These are phyloP conservation scores for Leishmania martiniquensis DNA, from an alignment of 208 protist genomes.

Conservation along the genomic window DNA sequence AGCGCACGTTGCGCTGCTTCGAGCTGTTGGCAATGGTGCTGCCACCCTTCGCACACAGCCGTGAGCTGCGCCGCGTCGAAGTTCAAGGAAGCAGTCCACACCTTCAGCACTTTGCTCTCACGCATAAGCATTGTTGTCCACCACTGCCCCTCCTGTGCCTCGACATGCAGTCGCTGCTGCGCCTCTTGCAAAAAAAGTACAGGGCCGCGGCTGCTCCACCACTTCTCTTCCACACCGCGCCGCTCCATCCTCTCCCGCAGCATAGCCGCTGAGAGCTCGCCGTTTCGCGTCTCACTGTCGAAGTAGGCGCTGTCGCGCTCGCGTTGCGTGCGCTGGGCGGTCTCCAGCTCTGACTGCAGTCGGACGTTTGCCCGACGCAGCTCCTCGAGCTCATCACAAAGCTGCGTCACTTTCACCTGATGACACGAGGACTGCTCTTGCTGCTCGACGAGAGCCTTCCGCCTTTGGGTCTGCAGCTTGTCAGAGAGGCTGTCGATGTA, in stretches of 20 bases:
- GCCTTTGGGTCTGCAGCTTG: constrained; percentile 18
- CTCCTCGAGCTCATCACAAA: constrained; percentile 18
- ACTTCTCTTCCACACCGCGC: constrained; percentile 18
- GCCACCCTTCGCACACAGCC: constrained; percentile 34
- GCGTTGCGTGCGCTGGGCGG: constrained; percentile 10
- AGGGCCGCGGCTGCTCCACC: constrained; percentile 18
- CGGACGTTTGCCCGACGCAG: constrained; percentile 7
- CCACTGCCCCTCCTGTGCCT: constrained; percentile 20
- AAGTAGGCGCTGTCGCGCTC: constrained; percentile 16
- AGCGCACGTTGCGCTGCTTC: neutral
- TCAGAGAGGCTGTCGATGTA: constrained; percentile 5
- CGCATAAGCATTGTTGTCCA: constrained; percentile 23
- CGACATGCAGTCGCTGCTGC: constrained; percentile 13
- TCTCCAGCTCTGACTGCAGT: constrained; percentile 23
- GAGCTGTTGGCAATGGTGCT: constrained; percentile 25
- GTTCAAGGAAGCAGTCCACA: constrained; percentile 14
- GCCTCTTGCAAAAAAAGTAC: constrained; percentile 17
- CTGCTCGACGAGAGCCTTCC: constrained; percentile 7
- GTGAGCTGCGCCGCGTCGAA: constrained; percentile 28
- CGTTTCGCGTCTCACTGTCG: constrained; percentile 14
- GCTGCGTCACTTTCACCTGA: constrained; percentile 9
- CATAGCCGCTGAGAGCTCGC: constrained; percentile 13
- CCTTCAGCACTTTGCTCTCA: constrained; percentile 21
- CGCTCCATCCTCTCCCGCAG: constrained; percentile 28
- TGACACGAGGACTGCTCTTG: constrained; percentile 12